Base-by-base conservation (phyloP, 148 eudicot genomes). In the Rhododendron simsii region DNA sequence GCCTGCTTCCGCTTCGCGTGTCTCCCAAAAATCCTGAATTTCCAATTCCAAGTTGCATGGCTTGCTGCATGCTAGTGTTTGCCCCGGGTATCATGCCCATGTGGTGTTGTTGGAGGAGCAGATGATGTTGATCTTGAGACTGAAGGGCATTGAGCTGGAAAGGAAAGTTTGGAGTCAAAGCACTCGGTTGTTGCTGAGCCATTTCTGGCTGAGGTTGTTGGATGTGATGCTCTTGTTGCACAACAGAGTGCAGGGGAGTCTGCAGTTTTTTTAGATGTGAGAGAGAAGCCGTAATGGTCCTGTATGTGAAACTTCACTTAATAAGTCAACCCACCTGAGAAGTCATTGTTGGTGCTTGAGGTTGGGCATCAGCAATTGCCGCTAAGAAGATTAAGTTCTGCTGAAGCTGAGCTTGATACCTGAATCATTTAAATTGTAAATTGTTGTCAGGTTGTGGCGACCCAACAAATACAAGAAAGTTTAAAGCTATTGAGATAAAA, bases 321-420 rank as follows among this genome's bases (percentile, higher is more conserved):
- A 71, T 26, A 7, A 57, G 80, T 28, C 51, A 21, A 51, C 74
- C 48, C 78, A 91, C 96, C 95, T 92, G 95, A 35, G 94, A 48
- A 30, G 94, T 88, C 35, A 67, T 87, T 53, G 92, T 39, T 77
- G 96, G 84, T 37, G 87, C 87, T 74, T 83, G 94, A 55, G 98
- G 94, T 87, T 95, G 98, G 57, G 94, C 95, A 95, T 95, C 98
- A 41, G 98, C 98, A 81, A 95, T 91, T 18, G 98, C 96, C 79
- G 98, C 96, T 85, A 95, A 87, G 89, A 91, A 94, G 94, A 92
- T 91, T 53, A 95, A 85, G 85, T 95, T 95, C 87, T 92, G 94
- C 89, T 95, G 98, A 85, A 95, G 95, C 86, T 91, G 91, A 71
- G 93, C 94, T 85, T 94, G 98, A 85, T 90, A 94, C 92, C 98